Evolutionary conservation across 1,284 basidiomycete species (phyloP), one percentile per base, ranked within the genome.

Genomic region (Neotropicomus parvogracilis): DNA sequence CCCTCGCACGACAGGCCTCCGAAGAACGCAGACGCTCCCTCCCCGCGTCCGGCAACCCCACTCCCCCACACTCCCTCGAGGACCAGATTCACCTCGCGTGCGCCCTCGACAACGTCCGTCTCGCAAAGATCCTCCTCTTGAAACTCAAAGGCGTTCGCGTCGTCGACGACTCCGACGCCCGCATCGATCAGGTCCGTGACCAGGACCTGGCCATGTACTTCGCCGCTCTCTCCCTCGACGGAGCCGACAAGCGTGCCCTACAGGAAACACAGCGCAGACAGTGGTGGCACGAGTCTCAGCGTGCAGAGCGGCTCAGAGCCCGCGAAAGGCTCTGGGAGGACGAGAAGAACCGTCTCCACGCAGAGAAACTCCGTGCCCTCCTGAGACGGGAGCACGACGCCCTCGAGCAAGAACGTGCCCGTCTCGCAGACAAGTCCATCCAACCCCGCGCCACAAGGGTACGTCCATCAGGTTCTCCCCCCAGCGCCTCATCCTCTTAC

Each of bases 41-140:
- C 35, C 1, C 0, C 6, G 24, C 33, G n/a, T n/a, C n/a, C n/a
- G n/a, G n/a, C n/a, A n/a, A 12, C 13, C 38, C 40, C 50, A 46
- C 73, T 0, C 73, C 73, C 0, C 77, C 77, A 0, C 73, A 66
- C 31, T 74, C 77, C 0, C 72, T 84, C 46, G 73, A 78, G 43
- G 82, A 83, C 69, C 79, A 79, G 62, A 74, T 84, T 38, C 80
- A 84, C 59, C 69, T 75, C 55, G 83, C 83, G 6, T 84, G 84
- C 57, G 79, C 82, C 0, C 69, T 73, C 48, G 82, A 84, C 60
- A 70, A 85, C 67, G 76, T 85, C 51, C 80, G 78, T 50, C 73
- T 78, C 49, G 81, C 83, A 34, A 82, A 81, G 68, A 70, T 80
- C 26, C 72, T 85, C 19, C 71, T 81, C 13, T 68, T 85, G 46